Conservation (phyloP, 768 basidiomycete genomes). For the Russula vinacea region DNA sequence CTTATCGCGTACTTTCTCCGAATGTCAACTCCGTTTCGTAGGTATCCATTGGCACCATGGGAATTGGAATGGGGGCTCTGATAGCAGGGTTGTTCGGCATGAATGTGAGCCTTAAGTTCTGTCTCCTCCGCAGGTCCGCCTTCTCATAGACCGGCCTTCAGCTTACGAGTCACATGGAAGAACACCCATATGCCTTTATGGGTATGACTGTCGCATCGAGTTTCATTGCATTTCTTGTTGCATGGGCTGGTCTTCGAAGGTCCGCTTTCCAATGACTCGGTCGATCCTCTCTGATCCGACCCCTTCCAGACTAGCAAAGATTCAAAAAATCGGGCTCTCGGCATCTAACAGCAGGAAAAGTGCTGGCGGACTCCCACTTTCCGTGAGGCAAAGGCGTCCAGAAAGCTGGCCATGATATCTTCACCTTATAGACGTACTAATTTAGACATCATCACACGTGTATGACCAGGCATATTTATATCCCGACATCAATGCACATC, state of each 20-base stretch:
- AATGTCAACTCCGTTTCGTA: slow-evolving; percentile 31
- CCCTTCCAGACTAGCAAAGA: slow-evolving; percentile 41
- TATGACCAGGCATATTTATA: slow-evolving; percentile 27
- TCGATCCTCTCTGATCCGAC: slow-evolving; percentile 10
- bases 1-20: slow-evolving; percentile 1
- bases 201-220: slow-evolving; percentile 59
- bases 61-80: slow-evolving; percentile 85
- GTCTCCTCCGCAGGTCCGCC: slow-evolving; percentile 18
- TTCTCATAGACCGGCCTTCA: slow-evolving; percentile 33
- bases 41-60: slow-evolving; percentile 94
- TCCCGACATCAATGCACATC: background rate
- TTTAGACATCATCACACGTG: slow-evolving; percentile 24
- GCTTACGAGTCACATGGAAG: slow-evolving; percentile 75
- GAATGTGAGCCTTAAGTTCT: slow-evolving; percentile 63
- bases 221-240: slow-evolving; percentile 56
- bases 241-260: slow-evolving; percentile 65
- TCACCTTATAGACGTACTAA: background rate
- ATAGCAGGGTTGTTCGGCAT: slow-evolving; percentile 92
- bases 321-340: slow-evolving; percentile 26
- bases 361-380: slow-evolving; percentile 14
- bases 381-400: slow-evolving; percentile 11
- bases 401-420: slow-evolving; percentile 1
- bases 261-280: slow-evolving; percentile 32
- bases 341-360: slow-evolving; percentile 16
- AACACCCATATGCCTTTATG: slow-evolving; percentile 70